Evolutionary conservation across 306 rosid species (phyloP), one percentile per base, ranked within the genome.

Genomic region (Inga laurina): DNA sequence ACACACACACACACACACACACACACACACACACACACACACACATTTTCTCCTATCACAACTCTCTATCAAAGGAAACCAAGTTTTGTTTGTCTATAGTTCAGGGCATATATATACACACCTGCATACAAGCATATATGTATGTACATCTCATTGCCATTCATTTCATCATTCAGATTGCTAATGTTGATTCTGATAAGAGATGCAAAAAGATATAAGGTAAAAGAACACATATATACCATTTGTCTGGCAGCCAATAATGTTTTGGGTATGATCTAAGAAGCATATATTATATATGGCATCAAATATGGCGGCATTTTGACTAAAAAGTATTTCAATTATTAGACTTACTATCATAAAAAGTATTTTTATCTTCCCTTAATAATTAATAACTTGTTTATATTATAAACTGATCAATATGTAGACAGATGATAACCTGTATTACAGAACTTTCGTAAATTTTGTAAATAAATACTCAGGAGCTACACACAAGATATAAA

Each of bases 1-100:
- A 48, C 15, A 12, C 27, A 13, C 27, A 32, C 32, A 83, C 81
- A 46, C 64, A 44, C 8, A 56, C 27, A 32, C 32, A 83, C 81
- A 46, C 64, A 44, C 8, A 56, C n/a, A 77, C 19, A 30, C 61
- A 48, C 15, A 12, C 27, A 13, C 27, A 32, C 32, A 83, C 81
- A 46, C 64, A 44, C 8, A 56, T 57, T 21, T 27, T 75, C 81
- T 71, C 45, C 19, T 34, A 83, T 74, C 68, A 81, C 68, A 81
- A 37, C 44, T 39, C 59, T 39, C 46, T 11, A 59, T 66, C 62
- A 46, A 66, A 61, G 82, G 82, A 89, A 79, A 77, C 82, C 84
- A 49, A 75, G 84, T 86, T 79, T 69, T 81, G 62, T 81, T 56
- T 2, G 1, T 82, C 83, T 46, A 22, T 59, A 49, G 41, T 22